Evolutionary conservation across 2,329 filamentous ascomycete genomes (phyloP), one percentile per base, ranked within the genome.

Genomic region (Diplodia sapinea): DNA sequence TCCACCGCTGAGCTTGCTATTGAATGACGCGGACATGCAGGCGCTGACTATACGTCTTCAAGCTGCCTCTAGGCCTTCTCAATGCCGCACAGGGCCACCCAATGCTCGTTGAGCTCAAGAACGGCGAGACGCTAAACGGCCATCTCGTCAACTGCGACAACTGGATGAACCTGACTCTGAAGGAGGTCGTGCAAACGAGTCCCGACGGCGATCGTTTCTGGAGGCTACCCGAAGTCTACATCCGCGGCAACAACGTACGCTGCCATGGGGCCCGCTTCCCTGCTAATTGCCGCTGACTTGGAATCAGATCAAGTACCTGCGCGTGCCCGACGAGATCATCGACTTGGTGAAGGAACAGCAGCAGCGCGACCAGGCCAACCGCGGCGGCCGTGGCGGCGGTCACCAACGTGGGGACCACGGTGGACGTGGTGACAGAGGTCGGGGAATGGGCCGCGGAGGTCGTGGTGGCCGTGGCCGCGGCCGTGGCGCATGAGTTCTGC

Each of bases 81-180:
- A 98, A 92, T 75, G 94, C 94, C 74, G 94, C 95, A 72, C 94
- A 97, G 84, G 95, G 95, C 86, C 93, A 97, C 79, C 94, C 95
- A 4, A 98, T 97, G 91, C 90, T 97, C 68, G 94, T 97, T 72
- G 94, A 97, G 84, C 90, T 97, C 72, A 97, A 97, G 85, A 96
- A 94, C 77, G 94, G 94, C 82, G 94, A 99, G 82, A 98, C 95
- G 0, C 87, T 99, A 69, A 99, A 98, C 82, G 95, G 95, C 70
- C 93, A 97, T 77, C 85, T 99, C 69, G 91, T 97, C 79, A 93
- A 91, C 80, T 99, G 94, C 88, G 95, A 99, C 80, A 99, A 94
- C 59, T 99, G 95, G 93, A 99, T 99, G 95, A 99, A 99, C 82
- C 84, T 99, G 73, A 98, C 94, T 2, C 82, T 99, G 72, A 96